Base-by-base conservation (phyloP, 306 rosid genomes). In the Quillaja saponaria region DNA sequence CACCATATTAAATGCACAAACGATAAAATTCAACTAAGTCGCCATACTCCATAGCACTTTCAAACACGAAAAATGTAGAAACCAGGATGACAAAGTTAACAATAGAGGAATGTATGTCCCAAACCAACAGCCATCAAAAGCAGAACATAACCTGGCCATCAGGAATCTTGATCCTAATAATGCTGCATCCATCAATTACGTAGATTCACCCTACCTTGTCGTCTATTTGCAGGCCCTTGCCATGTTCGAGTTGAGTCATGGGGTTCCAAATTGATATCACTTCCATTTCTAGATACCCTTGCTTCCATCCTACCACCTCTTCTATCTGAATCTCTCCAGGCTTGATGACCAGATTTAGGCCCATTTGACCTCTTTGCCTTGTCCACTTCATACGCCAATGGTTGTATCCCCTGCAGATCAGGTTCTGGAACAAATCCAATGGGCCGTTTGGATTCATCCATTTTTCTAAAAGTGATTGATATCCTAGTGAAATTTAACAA, bases 391-490 rank as follows among this genome's bases (percentile, higher is more conserved):
- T 81, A 89, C 39, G 76, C 51, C 78, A 94, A 67, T 37, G 97
- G 97, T 61, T 87, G 84, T 49, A 94, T 73, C n/a, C 78, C 87
- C 71, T 61, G 84, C 73, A 94, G 80, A 80, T 85, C 97, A 34
- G 96, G 91, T 75, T 87, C 96, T 34, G 85, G 76, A 31, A 61
- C 61, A 64, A 61, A 83, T 13, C 68, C 83, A 4, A 15, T 0
- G 6, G 96, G 96, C 59, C 88, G 64, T 69, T 83, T 88, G 39
- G 81, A 68, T 49, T 20, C 85, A 62, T 87, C 87, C 90, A 94
- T 94, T 76, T 78, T 94, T 78, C 99, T 81, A 80, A 94, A 94
- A 66, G 99, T 94, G 70, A 94, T 89, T 11, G 97, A 94, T 72
- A 89, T 94, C 86, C 99, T 94, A 61, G 19, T 31, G 7, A 40